These are phyloP conservation scores for Leishmania tropica DNA, from an alignment of 208 protist genomes.

Conservation along the genomic window DNA sequence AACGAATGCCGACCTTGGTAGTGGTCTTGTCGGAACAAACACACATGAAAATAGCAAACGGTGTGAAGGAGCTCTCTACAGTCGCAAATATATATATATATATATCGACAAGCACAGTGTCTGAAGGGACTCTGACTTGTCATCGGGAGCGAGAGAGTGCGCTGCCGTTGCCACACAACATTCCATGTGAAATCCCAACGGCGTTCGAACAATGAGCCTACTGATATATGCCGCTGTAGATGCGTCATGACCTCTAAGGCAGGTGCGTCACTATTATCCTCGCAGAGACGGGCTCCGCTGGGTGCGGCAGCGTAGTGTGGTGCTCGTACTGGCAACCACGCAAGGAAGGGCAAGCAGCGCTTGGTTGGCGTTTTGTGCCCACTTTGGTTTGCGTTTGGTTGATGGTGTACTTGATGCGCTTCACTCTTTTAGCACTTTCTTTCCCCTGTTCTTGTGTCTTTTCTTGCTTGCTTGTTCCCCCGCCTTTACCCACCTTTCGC, in stretches of 20 bases:
- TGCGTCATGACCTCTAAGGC: background rate
- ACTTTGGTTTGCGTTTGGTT: background rate
- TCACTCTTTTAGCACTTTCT: background rate
- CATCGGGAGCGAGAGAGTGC: background rate
- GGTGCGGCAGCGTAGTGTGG: background rate
- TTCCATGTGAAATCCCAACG: background rate
- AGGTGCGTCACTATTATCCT: background rate
- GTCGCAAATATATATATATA: background rate
- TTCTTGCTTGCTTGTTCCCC: background rate
- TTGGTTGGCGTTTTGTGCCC: background rate
- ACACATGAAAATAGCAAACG: background rate
- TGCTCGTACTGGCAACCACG: background rate
- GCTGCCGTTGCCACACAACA: background rate
- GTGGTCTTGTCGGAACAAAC: background rate
- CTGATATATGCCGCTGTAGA: background rate
- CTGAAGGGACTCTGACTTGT: background rate
- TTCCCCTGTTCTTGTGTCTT: background rate
- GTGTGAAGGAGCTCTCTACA: background rate
- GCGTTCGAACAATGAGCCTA: background rate
- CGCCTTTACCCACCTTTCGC: background rate
- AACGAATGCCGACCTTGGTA: background rate
- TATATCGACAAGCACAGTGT: background rate
- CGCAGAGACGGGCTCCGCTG: background rate
- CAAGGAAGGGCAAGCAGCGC: background rate
- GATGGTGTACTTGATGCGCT: background rate